These are phyloP conservation scores for Rhodotorula taiwanensis DNA, from an alignment of 768 basidiomycete species.

Conservation along the genomic window DNA sequence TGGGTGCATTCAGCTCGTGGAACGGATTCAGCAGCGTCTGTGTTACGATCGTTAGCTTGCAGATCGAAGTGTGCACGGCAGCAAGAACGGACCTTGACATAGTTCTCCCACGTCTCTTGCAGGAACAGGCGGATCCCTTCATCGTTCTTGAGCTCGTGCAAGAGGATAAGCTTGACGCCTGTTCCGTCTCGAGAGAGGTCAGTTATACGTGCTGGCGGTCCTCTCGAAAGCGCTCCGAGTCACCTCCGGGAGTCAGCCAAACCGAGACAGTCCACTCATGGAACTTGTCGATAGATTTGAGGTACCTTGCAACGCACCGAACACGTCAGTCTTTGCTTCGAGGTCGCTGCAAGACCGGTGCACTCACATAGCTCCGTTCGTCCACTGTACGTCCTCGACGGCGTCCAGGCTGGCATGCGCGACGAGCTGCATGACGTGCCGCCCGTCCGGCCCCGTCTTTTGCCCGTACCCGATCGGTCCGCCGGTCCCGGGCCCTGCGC, in stretches of 20 bases:
- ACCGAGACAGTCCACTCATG: slow-evolving; percentile 98
- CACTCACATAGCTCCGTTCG: slow-evolving; percentile 52
- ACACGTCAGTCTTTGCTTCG: not conserved
- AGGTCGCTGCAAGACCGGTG: not conserved
- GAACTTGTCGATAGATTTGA: slow-evolving; percentile 91
- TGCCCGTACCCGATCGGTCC: slow-evolving; percentile 31
- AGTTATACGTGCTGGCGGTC: too few species aligned
- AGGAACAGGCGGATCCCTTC: slow-evolving; percentile 92
- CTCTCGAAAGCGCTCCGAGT: slow-evolving; percentile 36
- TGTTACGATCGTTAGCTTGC: not conserved
- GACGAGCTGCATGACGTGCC: slow-evolving; percentile 96
- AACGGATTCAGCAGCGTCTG: slow-evolving; percentile 93
- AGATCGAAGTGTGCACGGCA: not conserved
- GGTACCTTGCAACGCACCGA: slow-evolving; percentile 58
- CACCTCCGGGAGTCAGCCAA: slow-evolving; percentile 91
- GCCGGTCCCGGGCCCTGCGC: not conserved
- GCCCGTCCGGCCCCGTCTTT: slow-evolving; percentile 35
- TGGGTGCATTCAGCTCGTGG: slow-evolving; percentile 77
- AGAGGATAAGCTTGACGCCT: slow-evolving; percentile 92
- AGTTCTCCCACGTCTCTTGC: slow-evolving; percentile 92
- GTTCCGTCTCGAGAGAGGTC: too few species aligned
- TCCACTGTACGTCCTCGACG: slow-evolving; percentile 84
- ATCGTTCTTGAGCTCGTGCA: slow-evolving; percentile 95
- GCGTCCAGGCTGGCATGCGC: slow-evolving; percentile 93
- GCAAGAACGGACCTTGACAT: slow-evolving; percentile 68